These are phyloP conservation scores for Ajuga chamaepitys DNA, from an alignment of 257 asterid species.

Conservation along the genomic window DNA sequence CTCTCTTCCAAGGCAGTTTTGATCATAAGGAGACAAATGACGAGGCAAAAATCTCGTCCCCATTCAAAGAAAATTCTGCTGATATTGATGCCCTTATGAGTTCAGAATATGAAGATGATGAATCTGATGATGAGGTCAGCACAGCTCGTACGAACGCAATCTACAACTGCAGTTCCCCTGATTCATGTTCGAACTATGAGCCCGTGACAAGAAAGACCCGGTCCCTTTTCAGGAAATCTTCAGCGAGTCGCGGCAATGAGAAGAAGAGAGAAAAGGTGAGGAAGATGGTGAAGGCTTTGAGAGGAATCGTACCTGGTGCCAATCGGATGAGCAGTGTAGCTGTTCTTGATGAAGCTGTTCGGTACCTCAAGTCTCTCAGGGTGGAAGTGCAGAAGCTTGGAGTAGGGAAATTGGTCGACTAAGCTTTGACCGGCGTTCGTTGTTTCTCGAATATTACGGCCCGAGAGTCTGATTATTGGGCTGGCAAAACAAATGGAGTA, in stretches of 20 bases:
- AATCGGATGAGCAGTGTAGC: constrained; percentile 51
- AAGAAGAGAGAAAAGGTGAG: constrained; percentile 43
- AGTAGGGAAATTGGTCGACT: constrained; percentile 24
- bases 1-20: constrained; percentile 19
- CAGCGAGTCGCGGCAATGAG: constrained; percentile 20
- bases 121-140: constrained; percentile 59
- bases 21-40: constrained; percentile 10
- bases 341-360: constrained; percentile 82
- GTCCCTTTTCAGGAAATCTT: constrained; percentile 20
- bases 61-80: constrained; percentile 55
- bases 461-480: not conserved
- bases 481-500: not conserved
- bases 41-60: constrained; percentile 28
- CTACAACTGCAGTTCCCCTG: constrained; percentile 50
- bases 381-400: constrained; percentile 69
- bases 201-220: constrained; percentile 33
- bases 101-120: constrained; percentile 43
- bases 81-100: constrained; percentile 74
- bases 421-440: not conserved
- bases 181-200: constrained; percentile 56
- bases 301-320: constrained; percentile 65
- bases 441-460: not conserved
- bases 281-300: constrained; percentile 61
- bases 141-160: constrained; percentile 56
- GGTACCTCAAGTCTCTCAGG: constrained; percentile 69